Conservation (phyloP, 2,329 filamentous ascomycete species). For the Penicillium olsonii region DNA sequence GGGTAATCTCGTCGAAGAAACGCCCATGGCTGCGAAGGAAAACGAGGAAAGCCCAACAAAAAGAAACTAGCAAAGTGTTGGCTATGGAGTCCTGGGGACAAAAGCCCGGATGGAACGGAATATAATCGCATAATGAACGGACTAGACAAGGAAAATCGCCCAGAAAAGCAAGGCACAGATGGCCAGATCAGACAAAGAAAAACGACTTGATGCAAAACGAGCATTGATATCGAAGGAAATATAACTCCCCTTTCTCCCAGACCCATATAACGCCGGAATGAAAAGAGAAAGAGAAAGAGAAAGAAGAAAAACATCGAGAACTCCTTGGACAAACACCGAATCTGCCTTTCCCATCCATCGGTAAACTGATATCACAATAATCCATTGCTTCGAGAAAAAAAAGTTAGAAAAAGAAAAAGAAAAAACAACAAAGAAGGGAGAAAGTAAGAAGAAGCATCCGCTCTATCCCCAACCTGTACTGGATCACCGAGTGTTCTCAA, state of each 20-base stretch:
- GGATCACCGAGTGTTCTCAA: neutral
- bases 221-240: conserved; percentile 9
- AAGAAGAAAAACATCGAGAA: neutral
- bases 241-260: conserved; percentile 8
- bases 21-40: neutral
- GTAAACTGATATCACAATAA: conserved; percentile 22
- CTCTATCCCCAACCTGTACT: conserved; percentile 4
- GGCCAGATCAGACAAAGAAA: neutral
- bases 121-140: conserved; percentile 3
- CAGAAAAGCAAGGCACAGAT: neutral
- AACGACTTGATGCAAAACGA: conserved; percentile 4
- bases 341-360: conserved; percentile 14
- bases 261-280: conserved; percentile 13
- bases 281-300: conserved; percentile 2
- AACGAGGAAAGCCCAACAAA: conserved; percentile 9
- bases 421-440: conserved; percentile 15
- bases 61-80: conserved; percentile 10
- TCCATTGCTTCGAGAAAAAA: conserved; percentile 10
- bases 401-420: conserved; percentile 16
- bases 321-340: conserved; percentile 18
- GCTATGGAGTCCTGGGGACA: conserved; percentile 1
- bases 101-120: neutral
- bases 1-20: neutral
- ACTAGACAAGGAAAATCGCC: neutral
- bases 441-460: conserved; percentile 4